Percentiles rank a stretch among this genome's conserved stretches.
phyloP scores from a whole-genome alignment of 192 early-diverging fungal species.

The Radiomyces spectabilis region DNA sequence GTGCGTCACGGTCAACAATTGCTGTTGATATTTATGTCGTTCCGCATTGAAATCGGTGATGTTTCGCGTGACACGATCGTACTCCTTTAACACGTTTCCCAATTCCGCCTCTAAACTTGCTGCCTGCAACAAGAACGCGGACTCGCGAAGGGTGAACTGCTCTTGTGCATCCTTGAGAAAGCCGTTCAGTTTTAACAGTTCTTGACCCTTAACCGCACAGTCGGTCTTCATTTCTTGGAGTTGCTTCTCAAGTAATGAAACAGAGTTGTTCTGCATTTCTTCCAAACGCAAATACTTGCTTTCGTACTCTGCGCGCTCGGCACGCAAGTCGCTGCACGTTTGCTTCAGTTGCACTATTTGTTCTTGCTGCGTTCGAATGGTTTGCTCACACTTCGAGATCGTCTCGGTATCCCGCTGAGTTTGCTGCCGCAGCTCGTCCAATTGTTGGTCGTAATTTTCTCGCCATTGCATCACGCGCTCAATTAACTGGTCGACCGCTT shows the following conservation, averaged over 20 bases:
- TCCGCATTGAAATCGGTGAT: conserved; percentile 32
- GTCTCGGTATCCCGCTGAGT: too few relatives aligned
- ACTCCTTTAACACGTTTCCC: conserved; percentile 27
- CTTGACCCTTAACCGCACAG: not conserved
- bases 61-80: conserved; percentile 33
- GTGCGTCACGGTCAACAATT: conserved; percentile 11
- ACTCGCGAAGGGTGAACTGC: conserved; percentile 11
- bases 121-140: conserved; percentile 15
- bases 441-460: too few relatives aligned
- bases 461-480: too few relatives aligned
- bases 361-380: too few relatives aligned
- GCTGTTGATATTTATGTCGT: conserved; percentile 24
- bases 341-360: too few relatives aligned
- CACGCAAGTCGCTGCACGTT: too few relatives aligned
- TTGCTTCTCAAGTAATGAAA: not conserved
- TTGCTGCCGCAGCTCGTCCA: too few relatives aligned
- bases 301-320: too few relatives aligned
- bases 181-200: not conserved
- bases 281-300: too few relatives aligned
- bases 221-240: not conserved
- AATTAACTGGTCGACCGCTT: too few relatives aligned
- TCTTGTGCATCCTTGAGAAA: not conserved
- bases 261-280: too few relatives aligned
- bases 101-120: conserved; percentile 26
- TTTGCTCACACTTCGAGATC: too few relatives aligned